A percentile compares a stretch with the other conserved stretches of the same genome.
Conservation (phyloP, 805 yeast genomes). For the Ogataea neopini region DNA sequence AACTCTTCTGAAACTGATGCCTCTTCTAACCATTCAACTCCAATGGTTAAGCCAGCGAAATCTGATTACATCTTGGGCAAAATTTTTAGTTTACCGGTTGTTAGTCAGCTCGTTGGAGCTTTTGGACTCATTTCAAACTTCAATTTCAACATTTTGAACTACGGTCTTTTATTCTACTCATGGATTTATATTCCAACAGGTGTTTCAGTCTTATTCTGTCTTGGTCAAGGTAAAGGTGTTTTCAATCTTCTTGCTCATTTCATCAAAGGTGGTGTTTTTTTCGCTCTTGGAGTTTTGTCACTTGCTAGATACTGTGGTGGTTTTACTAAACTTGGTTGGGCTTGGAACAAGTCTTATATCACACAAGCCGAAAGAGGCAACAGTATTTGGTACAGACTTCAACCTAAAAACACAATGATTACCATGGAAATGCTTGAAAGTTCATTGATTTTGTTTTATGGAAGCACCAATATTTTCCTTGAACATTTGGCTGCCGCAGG, state of each 20-base stretch:
- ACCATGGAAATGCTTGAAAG: slow-evolving; percentile 88
- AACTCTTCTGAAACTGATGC: slow-evolving; percentile 6
- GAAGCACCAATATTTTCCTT: slow-evolving; percentile 83
- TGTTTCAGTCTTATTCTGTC: slow-evolving; percentile 62
- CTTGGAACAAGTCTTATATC: slow-evolving; percentile 68
- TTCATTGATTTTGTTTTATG: slow-evolving; percentile 80
- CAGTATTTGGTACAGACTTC: slow-evolving; percentile 40
- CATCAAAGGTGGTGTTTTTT: slow-evolving; percentile 92
- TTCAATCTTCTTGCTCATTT: slow-evolving; percentile 91
- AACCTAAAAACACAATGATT: slow-evolving; percentile 44
- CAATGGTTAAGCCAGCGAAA: slow-evolving; percentile 12
- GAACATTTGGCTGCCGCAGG: slow-evolving; percentile 82
- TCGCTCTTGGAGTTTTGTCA: slow-evolving; percentile 73
- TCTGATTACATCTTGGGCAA: slow-evolving; percentile 38
- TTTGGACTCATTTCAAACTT: slow-evolving; percentile 37
- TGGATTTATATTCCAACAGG: slow-evolving; percentile 56
- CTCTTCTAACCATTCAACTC: slow-evolving; percentile 5
- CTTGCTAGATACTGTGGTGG: slow-evolving; percentile 87
- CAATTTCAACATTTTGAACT: slow-evolving; percentile 54
- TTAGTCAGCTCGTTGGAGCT: slow-evolving; percentile 16
- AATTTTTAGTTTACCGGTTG: slow-evolving; percentile 34
- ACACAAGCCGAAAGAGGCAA: slow-evolving; percentile 24
- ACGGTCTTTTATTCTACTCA: slow-evolving; percentile 63
- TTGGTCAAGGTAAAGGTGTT: slow-evolving; percentile 68
- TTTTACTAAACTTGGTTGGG: slow-evolving; percentile 75